Evolutionary conservation across 441 rosid species (phyloP).

Genomic region (Melianthus villosus): DNA sequence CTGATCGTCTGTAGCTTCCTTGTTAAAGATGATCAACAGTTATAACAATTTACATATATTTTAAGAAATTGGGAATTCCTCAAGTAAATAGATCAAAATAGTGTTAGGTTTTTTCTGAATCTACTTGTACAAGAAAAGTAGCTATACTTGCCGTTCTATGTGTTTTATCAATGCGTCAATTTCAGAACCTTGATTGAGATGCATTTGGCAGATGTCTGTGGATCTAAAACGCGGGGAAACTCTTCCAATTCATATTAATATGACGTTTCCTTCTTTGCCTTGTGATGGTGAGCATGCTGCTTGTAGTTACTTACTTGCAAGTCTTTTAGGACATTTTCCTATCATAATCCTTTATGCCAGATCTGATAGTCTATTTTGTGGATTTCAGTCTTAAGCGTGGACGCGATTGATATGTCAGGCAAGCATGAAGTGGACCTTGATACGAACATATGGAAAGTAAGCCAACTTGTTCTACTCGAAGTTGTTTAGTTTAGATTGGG

Average conservation of each 20-base stretch:
- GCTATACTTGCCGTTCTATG: neutral
- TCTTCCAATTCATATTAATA: slow-evolving; percentile 88
- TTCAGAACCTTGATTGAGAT: neutral
- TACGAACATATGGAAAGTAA: slow-evolving; percentile 93
- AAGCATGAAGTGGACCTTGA: slow-evolving; percentile 99
- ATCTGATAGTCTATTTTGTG: neutral
- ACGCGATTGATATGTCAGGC: slow-evolving; percentile 99
- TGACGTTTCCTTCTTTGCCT: slow-evolving; percentile 91
- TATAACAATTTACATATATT: too few relatives aligned
- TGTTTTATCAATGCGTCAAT: neutral
- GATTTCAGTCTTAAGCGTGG: slow-evolving; percentile 68
- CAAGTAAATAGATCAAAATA: too few relatives aligned
- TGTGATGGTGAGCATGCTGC: slow-evolving; percentile 63
- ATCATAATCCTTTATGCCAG: slow-evolving; percentile 1
- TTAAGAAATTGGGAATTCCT: too few relatives aligned
- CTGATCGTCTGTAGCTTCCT: too few relatives aligned
- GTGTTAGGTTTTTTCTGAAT: neutral
- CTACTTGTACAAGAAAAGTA: neutral
- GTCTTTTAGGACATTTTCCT: too few relatives aligned
- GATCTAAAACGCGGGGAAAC: slow-evolving; percentile 97
- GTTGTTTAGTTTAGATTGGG: too few relatives aligned
- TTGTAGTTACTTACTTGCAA: too few relatives aligned
- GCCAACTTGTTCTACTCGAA: slow-evolving; percentile 8
- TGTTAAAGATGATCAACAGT: too few relatives aligned
- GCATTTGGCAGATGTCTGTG: slow-evolving; percentile 68